Percentiles rank a stretch among this genome's conserved stretches.
phyloP scores from a whole-genome alignment of 768 basidiomycete species.

The Asterophora lycoperdoides region DNA sequence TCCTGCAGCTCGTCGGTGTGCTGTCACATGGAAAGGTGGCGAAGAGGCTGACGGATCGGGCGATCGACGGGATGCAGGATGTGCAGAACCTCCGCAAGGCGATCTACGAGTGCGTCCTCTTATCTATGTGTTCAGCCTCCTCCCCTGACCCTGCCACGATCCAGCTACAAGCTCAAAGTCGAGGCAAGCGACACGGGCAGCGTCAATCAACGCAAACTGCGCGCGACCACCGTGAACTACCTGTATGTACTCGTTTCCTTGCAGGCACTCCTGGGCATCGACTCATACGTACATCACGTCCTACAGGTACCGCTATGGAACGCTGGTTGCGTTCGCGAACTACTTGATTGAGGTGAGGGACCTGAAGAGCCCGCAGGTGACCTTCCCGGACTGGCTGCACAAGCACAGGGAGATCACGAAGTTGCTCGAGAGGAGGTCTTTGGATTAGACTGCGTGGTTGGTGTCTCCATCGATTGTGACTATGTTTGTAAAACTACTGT shows the following conservation, averaged over 20 bases:
- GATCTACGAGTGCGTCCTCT: slow-evolving; percentile 76
- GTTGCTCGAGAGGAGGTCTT: slow-evolving; percentile 59
- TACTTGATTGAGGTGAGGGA: slow-evolving; percentile 77
- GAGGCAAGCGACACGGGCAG: slow-evolving; percentile 80
- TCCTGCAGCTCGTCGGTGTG: slow-evolving; percentile 89
- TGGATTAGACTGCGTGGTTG: slow-evolving; percentile 46
- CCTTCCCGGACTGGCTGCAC: slow-evolving; percentile 80
- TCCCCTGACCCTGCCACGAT: background rate
- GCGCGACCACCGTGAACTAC: slow-evolving; percentile 82
- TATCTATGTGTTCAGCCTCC: background rate
- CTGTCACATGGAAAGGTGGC: slow-evolving; percentile 90
- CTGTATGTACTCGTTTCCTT: slow-evolving; percentile 43
- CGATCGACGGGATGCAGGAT: slow-evolving; percentile 90
- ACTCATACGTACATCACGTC: background rate
- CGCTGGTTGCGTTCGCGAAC: slow-evolving; percentile 91
- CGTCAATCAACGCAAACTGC: slow-evolving; percentile 69
- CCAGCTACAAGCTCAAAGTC: slow-evolving; percentile 86
- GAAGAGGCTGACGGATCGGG: slow-evolving; percentile 84
- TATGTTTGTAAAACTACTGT: no score
- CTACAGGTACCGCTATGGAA: slow-evolving; percentile 78
- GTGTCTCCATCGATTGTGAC: no score
- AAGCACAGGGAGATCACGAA: slow-evolving; percentile 84
- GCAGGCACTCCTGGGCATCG: no score
- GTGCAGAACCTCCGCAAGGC: slow-evolving; percentile 96
- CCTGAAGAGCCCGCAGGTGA: slow-evolving; percentile 31